Conservation (phyloP, 805 yeast genomes). For the Barnettozyma salicaria region DNA sequence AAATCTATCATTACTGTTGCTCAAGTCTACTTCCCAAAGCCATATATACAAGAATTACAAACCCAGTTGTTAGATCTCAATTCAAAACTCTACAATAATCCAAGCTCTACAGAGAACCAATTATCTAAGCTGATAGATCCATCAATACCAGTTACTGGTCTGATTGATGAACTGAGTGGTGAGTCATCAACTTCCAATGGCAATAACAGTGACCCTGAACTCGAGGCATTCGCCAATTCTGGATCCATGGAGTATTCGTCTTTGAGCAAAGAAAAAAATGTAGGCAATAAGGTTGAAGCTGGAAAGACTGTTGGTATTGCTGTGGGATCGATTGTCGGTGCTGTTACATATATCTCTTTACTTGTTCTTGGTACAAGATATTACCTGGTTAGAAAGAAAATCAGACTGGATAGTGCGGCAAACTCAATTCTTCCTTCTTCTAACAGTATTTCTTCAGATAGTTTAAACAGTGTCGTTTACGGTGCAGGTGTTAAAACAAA, state of each 20-base stretch:
- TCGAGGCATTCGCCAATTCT: constrained; percentile 10
- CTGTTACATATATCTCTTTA: constrained; percentile 53
- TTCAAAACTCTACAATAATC: constrained; percentile 59
- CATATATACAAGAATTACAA: constrained; percentile 44
- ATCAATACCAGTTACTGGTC: constrained; percentile 51
- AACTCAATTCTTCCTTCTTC: constrained; percentile 15
- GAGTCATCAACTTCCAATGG: constrained; percentile 9
- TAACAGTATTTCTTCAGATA: constrained; percentile 13
- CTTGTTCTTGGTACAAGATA: constrained; percentile 51
- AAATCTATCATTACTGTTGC: constrained; percentile 83
- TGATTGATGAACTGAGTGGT: constrained; percentile 19
- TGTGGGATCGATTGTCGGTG: constrained; percentile 78
- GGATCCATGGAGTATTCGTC: constrained; percentile 31
- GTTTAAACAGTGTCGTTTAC: constrained; percentile 15
- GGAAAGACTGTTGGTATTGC: constrained; percentile 68
- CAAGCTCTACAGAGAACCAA: constrained; percentile 46
- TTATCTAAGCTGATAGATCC: constrained; percentile 70
- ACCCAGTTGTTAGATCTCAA: constrained; percentile 40
- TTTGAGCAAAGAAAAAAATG: no score
- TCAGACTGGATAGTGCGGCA: constrained; percentile 15
- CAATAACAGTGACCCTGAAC: no score
- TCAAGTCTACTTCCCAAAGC: constrained; percentile 70
- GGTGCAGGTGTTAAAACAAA: constrained; percentile 22
- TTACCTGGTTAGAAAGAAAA: constrained; percentile 31
- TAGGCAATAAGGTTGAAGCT: constrained; percentile 21